Evolutionary conservation across 768 basidiomycete genomes (phyloP).

Genomic region (Boletus reticulatus): DNA sequence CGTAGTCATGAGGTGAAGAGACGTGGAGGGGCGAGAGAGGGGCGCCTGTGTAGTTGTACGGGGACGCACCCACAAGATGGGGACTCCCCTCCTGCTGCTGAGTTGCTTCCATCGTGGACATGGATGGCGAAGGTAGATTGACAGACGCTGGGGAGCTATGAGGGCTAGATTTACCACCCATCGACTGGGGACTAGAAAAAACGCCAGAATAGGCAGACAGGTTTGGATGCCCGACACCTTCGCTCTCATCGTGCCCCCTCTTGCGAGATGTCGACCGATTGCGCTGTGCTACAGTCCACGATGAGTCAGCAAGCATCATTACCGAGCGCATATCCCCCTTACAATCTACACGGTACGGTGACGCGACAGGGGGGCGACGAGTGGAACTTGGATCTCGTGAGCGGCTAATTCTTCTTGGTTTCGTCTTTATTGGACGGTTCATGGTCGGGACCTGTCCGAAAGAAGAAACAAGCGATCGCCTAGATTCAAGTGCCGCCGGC

Average conservation of each 20-base stretch:
- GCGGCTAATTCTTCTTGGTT: constrained; percentile 52
- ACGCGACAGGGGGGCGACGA: constrained; percentile 56
- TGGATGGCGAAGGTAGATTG: constrained; percentile 68
- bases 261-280: constrained; percentile 76
- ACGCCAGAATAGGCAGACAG: constrained; percentile 48
- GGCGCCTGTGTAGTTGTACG: constrained; percentile 41
- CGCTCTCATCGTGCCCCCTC: constrained; percentile 67
- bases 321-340: constrained; percentile 29
- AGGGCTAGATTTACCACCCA: constrained; percentile 49
- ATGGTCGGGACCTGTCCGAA: constrained; percentile 40
- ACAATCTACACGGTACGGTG: constrained; percentile 67
- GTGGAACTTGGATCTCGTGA: constrained; percentile 56
- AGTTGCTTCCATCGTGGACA: constrained; percentile 46
- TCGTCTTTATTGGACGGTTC: constrained; percentile 50
- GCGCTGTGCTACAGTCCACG: constrained; percentile 47
- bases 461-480: constrained; percentile 51
- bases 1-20: constrained; percentile 57
- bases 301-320: constrained; percentile 14
- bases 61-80: constrained; percentile 43
- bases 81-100: constrained; percentile 53
- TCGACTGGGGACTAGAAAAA: constrained; percentile 53
- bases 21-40: constrained; percentile 54
- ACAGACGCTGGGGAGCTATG: constrained; percentile 77
- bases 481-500: constrained; percentile 46
- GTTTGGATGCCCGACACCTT: constrained; percentile 43